Base-by-base conservation (phyloP, 2,329 filamentous ascomycete species). In the Lasiodiplodia theobromae region DNA sequence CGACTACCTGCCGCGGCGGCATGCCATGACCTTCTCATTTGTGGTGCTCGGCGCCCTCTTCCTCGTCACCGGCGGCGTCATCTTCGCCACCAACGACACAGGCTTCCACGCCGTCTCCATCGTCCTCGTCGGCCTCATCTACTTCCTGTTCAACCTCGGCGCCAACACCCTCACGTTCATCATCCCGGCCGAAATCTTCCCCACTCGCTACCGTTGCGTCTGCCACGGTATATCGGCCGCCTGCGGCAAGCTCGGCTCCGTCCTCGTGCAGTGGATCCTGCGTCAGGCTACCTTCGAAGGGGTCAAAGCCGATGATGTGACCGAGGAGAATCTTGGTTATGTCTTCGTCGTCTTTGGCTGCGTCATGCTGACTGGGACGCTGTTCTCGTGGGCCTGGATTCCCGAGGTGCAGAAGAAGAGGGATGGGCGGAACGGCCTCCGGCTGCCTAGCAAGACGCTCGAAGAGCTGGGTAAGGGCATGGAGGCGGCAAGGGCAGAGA, bases 171-270 rank as follows among this genome's bases (percentile, higher is more conserved):
- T 77, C 1, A 79, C 77, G 3, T 80, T 79, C 66, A 78, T 79
- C 54, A 84, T 87, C 47, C 83, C 86, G n/a, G 85, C 85, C 14
- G 86, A 87, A 70, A 81, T 86, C 64, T 88, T 87, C 70, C 86
- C 86, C 3, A 87, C 86, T 0, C 79, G 83, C 21, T 87, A 87
- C 72, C 82, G 86, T 21, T 85, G 81, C 65, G 85, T 83, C 1
- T 85, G 82, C 69, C 84, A 87, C 72, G 86, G 86, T 23, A 82
- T 87, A 69, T 81, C 82, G 34, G 86, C 86, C n/a, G 86, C 81
- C 0, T 74, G 80, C 1, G 86, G 86, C 4, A 87, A 87, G 72
- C 74, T 87, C 0, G 86, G 86, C 21, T 84, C 85, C 0, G 80
- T 83, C 68, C 72, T 83, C 2, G 81, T 80, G 2, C 80, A 83